Percentiles rank a stretch among this genome's conserved stretches.
These are phyloP conservation scores for Silene conica DNA, from an alignment of 148 eudicot species.

Conservation along the genomic window DNA sequence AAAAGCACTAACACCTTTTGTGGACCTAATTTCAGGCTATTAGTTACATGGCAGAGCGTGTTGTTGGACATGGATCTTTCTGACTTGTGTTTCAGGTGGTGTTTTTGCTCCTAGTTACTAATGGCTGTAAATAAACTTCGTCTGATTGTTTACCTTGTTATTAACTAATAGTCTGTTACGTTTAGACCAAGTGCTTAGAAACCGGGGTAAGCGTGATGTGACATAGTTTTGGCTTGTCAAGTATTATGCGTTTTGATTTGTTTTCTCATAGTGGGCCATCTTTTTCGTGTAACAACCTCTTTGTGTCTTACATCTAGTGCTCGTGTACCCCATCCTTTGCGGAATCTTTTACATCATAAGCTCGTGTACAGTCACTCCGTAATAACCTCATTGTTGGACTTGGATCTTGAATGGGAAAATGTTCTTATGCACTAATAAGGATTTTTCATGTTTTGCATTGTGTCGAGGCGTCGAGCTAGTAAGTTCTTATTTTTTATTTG, in stretches of 20 bases:
- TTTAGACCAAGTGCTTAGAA: slow-evolving; percentile 73
- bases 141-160: background rate
- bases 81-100: slow-evolving; percentile 62
- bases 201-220: slow-evolving; percentile 75
- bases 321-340: too few species aligned
- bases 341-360: too few species aligned
- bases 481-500: too few species aligned
- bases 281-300: background rate
- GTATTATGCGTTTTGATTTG: slow-evolving; percentile 1
- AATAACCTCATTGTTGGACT: too few species aligned
- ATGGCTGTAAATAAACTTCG: background rate
- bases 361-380: too few species aligned
- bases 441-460: background rate
- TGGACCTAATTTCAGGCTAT: slow-evolving; percentile 37
- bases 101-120: background rate
- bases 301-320: too few species aligned
- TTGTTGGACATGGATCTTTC: slow-evolving; percentile 60
- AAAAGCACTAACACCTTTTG: background rate
- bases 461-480: background rate
- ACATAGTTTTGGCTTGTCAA: background rate
- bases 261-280: background rate
- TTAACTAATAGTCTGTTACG: background rate
- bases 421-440: too few species aligned
- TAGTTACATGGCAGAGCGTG: slow-evolving; percentile 67
- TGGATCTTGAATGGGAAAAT: background rate